These are phyloP conservation scores for Daldinia caldariorum DNA, from an alignment of 495 filamentous ascomycete genomes.

Conservation along the genomic window DNA sequence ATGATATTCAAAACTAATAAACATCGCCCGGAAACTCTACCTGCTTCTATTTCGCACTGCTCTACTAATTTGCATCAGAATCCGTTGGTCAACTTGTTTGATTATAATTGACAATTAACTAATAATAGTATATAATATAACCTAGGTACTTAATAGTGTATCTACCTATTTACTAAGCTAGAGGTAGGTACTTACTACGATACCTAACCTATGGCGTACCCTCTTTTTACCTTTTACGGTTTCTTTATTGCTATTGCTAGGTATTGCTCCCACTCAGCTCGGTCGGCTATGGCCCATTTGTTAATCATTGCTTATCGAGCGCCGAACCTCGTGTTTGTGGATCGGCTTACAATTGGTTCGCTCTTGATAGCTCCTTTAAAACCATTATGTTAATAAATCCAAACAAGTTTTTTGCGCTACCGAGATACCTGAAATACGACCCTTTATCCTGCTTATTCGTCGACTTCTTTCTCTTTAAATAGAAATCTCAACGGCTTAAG, in stretches of 20 bases:
- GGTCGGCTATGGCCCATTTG: conserved; percentile 18
- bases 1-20: conserved; percentile 7
- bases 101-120: neutral
- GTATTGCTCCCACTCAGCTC: conserved; percentile 27
- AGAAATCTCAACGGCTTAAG: neutral
- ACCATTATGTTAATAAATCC: conserved; percentile 25
- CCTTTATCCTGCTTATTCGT: conserved; percentile 5
- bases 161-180: no score
- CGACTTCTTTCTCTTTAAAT: conserved; percentile 4
- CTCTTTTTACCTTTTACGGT: neutral
- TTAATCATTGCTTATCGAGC: conserved; percentile 32
- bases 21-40: conserved; percentile 6
- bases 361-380: conserved; percentile 21
- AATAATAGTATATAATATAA: neutral
- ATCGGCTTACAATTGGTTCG: conserved; percentile 32
- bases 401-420: conserved; percentile 16
- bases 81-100: neutral
- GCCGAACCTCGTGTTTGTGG: conserved; percentile 44
- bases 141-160: no score
- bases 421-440: conserved; percentile 18
- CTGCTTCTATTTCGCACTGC: no score
- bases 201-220: neutral
- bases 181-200: no score
- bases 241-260: conserved; percentile 9
- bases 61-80: no score